Conservation (phyloP, 352 stramenopile species). For the Phytophthora pluvialis region DNA sequence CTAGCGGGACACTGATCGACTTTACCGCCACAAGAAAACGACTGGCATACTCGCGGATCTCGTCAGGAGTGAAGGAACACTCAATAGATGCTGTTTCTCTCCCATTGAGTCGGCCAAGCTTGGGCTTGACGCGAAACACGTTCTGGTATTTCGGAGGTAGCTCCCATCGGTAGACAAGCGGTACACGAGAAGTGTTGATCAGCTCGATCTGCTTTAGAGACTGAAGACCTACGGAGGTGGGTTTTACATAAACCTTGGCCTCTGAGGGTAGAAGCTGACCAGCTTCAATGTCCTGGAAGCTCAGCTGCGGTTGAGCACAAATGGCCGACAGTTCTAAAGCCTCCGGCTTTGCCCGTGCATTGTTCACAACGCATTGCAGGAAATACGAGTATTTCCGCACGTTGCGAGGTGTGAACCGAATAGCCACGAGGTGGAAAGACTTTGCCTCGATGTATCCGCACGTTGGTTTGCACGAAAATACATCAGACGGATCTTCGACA, state of each 20-base stretch:
- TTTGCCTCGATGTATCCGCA: conserved; percentile 77
- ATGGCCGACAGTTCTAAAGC: conserved; percentile 63
- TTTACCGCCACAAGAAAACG: conserved; percentile 74
- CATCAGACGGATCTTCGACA: conserved; percentile 55
- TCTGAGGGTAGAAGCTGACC: conserved; percentile 27
- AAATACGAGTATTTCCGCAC: conserved; percentile 55
- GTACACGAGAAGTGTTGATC: conserved; percentile 84
- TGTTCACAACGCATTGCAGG: conserved; percentile 81
- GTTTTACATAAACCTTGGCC: conserved; percentile 79
- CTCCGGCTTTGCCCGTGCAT: conserved; percentile 53
- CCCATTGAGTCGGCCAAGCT: conserved; percentile 81
- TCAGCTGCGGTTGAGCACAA: conserved; percentile 60
- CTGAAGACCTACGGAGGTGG: conserved; percentile 79
- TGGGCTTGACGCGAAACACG: conserved; percentile 72
- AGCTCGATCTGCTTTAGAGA: conserved; percentile 63
- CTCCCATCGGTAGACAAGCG: conserved; percentile 86
- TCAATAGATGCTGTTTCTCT: conserved; percentile 72
- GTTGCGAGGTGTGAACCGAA: conserved; percentile 70
- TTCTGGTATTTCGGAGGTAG: conserved; percentile 62
- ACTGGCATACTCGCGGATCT: conserved; percentile 75
- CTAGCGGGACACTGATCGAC: conserved; percentile 66
- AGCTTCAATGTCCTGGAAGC: conserved; percentile 43
- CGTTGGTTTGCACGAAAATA: conserved; percentile 78
- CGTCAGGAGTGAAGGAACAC: conserved; percentile 81
- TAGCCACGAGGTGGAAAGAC: conserved; percentile 83